Evolutionary conservation across 2,329 filamentous ascomycete species (phyloP), one percentile per base, ranked within the genome.

Genomic region (Colletotrichum agaves): DNA sequence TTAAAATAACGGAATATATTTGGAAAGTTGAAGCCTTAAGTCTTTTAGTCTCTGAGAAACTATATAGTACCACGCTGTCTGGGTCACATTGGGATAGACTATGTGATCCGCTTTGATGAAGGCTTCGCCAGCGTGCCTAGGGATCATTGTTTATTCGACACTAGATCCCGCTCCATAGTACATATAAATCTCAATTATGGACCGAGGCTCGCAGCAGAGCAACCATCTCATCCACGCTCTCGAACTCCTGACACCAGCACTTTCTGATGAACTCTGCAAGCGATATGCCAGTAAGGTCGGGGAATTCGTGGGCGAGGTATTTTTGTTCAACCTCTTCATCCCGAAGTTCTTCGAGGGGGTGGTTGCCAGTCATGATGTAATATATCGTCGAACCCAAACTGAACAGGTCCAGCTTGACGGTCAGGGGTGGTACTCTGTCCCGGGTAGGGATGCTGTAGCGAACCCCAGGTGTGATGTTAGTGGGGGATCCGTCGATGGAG

Each of bases 311-410:
- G 35, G 33, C 44, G 17, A n/a, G 10, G 23, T 52, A 61, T 7
- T 7, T 61, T 21, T 61, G 13, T 5, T 21, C 21, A 5, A 61
- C 37, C 3, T 53, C 47, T 23, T 33, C 46, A 19, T 37, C 35
- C 13, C 53, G 33, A 4, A 61, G 44, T 7, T 61, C 58, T n/a
- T 23, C n/a, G 44, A 53, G 53, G 12, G 35, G 58, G 33, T 35
- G 11, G n/a, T 23, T 52, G 35, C 58, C 47, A 10, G 3, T 35
- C 37, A 61, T 61, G 5, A 53, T 53, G 6, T n/a, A 61, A 37
- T 61, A 50, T 11, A 61, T 35, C 37, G 47, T 61, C 8, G 47
- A 61, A 4, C 58, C 58, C 35, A 61, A 53, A 61, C 47, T 52
- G 19, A 61, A 61, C n/a, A 53, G 46, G 35, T 61, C 58, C 35